Conservation (phyloP, 768 basidiomycete species). For the Tephrocybe sp. region DNA sequence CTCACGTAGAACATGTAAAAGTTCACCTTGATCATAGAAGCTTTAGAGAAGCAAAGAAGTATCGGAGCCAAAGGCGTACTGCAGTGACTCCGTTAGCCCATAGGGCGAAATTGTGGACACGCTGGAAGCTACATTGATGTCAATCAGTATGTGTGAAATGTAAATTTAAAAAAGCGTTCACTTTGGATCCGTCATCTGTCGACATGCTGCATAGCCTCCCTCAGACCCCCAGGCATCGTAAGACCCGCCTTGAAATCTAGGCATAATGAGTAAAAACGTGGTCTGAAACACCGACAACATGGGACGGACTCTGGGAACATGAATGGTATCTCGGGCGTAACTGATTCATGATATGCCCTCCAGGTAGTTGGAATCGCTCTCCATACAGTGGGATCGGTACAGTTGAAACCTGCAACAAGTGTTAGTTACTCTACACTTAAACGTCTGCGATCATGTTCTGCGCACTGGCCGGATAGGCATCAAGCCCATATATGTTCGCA, state of each 20-base stretch:
- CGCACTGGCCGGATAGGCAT: slow-evolving; percentile 19
- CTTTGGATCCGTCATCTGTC: slow-evolving; percentile 18
- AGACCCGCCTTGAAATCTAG: slow-evolving; percentile 17
- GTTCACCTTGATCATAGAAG: slow-evolving; percentile 5
- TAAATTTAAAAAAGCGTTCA: not conserved
- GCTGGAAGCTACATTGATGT: slow-evolving; percentile 12
- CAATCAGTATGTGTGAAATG: not conserved
- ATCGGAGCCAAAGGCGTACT: not conserved
- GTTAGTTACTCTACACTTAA: not conserved
- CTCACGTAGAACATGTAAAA: slow-evolving; percentile 19
- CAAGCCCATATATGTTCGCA: slow-evolving; percentile 18
- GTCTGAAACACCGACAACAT: not conserved
- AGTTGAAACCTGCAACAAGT: slow-evolving; percentile 11
- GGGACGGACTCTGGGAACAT: slow-evolving; percentile 17
- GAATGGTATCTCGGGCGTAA: slow-evolving; percentile 17
- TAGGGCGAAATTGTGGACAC: slow-evolving; percentile 16
- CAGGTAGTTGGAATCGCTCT: slow-evolving; percentile 18
- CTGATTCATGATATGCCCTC: slow-evolving; percentile 18
- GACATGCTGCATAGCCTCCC: slow-evolving; percentile 13
- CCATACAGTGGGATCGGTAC: slow-evolving; percentile 14
- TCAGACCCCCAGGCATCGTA: slow-evolving; percentile 16
- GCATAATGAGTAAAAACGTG: not conserved
- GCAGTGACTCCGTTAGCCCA: slow-evolving; percentile 21
- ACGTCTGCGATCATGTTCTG: not conserved
- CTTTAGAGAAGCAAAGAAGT: not conserved